Base-by-base conservation (phyloP, 306 rosid species). In the Canavalia gladiata region DNA sequence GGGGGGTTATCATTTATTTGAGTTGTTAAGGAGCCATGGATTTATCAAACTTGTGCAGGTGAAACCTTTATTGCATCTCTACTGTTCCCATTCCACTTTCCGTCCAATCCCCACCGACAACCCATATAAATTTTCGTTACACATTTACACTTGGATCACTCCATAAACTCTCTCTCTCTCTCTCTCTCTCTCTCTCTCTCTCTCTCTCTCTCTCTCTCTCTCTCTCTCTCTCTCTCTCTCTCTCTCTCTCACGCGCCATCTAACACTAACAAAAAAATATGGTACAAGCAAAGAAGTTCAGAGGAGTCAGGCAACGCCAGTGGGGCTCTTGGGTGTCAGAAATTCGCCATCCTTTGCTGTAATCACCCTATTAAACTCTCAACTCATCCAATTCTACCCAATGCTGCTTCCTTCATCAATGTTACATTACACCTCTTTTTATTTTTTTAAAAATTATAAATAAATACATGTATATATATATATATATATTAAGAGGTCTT, bases 301-400 rank as follows among this genome's bases (percentile, higher is more conserved):
- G 99, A 83, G 99, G 99, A 28, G 99, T 95, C 69, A 93, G 99
- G 98, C 99, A 95, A 72, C 97, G 99, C 82, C 99, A 95, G 99
- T 95, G 99, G 99, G 99, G 99, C 96, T 95, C 99, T 25, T 95
- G 99, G 99, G 99, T 95, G 97, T 95, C 99, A 90, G 99, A 95
- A 78, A 95, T 95, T 82, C 99, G 99, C 90, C 99, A 95, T 37
- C 99, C 99, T 5, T 82, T 95, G 34, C 95, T 95, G 99, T 95
- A 88, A 39, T 6, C 0, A 85, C 71, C 76, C 81, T 74, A 65
- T 68, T 71, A 9, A 80, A 35, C 74, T 43, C 58, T 8, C 2
- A 6, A 13, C 46, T 25, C 6, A 50, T 33, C 4, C 68, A 7
- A 71, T 29, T 33, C 59, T 29, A 63, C 51, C 74, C 68, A 78